Conservation (phyloP, 768 basidiomycete genomes). For the Termitomyces eurrhizus region DNA sequence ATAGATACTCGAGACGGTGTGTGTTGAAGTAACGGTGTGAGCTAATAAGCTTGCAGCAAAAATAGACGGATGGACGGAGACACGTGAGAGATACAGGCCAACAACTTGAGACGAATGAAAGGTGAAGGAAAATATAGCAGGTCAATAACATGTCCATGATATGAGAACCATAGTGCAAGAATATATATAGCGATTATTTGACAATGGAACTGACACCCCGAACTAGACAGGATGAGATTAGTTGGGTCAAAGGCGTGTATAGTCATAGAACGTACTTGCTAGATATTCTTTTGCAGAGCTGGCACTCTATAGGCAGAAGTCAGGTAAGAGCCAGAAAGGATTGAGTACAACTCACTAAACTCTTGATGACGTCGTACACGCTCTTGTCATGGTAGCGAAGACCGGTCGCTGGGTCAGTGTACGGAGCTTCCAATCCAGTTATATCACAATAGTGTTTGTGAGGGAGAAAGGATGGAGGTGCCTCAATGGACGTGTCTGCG, state of each 20-base stretch:
- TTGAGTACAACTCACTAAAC: conserved; percentile 43
- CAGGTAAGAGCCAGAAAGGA: neutral
- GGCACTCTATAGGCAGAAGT: conserved; percentile 41
- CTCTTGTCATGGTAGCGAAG: conserved; percentile 83
- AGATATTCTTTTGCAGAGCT: conserved; percentile 76
- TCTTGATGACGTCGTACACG: conserved; percentile 79
- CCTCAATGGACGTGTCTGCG: conserved; percentile 76
- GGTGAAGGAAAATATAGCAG: neutral
- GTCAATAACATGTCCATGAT: neutral
- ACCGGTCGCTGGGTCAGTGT: conserved; percentile 78
- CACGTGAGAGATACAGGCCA: neutral
- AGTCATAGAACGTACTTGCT: conserved; percentile 39
- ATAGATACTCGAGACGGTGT: neutral
- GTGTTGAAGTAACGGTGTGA: neutral
- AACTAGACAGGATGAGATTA: conserved; percentile 10
- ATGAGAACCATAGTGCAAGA: neutral
- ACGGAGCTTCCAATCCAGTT: conserved; percentile 81
- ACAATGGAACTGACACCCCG: conserved; percentile 48
- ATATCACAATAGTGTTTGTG: conserved; percentile 82
- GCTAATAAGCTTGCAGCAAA: neutral
- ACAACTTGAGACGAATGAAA: neutral
- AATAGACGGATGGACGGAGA: neutral
- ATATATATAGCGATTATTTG: conserved; percentile 22
- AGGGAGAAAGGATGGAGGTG: conserved; percentile 77
- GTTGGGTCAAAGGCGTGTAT: neutral